Base-by-base conservation (phyloP, 257 asterid genomes). In the Solanum pennellii region DNA sequence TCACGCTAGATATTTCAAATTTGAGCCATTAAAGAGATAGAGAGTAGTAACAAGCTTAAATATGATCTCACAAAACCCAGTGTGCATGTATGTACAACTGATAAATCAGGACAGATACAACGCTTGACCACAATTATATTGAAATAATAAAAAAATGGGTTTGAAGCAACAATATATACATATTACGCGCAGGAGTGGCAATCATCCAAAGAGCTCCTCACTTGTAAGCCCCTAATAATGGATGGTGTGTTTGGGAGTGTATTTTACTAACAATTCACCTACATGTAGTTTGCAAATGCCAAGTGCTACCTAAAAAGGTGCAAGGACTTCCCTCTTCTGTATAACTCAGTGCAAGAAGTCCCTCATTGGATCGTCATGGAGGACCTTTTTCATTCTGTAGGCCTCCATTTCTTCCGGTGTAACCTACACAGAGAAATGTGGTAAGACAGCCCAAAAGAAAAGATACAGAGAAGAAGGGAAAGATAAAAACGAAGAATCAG, bases 321-420 rank as follows among this genome's bases (percentile, higher is more conserved):
- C 84, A 79, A 29, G 45, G 45, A 49, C 31, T 80, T 16, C 23
- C 18, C 68, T 5, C 44, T 79, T 79, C 42, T 33, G 35, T 33
- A 33, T 49, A 65, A 12, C 33, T 90, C 89, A 94, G 76, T 93
- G 91, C 86, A 93, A 80, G 89, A 94, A 94, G 62, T 93, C 95
- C 86, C 91, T 94, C 96, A 93, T 94, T 16, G 98, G 98, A 89
- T 94, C 98, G 42, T 93, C 96, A 7, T 93, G 95, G 52, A 92
- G 93, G 87, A 93, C 87, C 91, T 87, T 92, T 92, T 94, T 94
- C 96, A 94, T 94, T 89, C 98, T 91, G 86, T 89, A 94, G 8
- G 98, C 96, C 85, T 94, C 96, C 96, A 93, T 93, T 37, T 94
- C 98, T 80, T 94, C 98, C 4, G 93, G 86, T 3, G 96, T 94